Percentiles rank a stretch among this genome's conserved stretches.
phyloP scores from a whole-genome alignment of 257 asterid genomes.

The Solanum verrucosum region DNA sequence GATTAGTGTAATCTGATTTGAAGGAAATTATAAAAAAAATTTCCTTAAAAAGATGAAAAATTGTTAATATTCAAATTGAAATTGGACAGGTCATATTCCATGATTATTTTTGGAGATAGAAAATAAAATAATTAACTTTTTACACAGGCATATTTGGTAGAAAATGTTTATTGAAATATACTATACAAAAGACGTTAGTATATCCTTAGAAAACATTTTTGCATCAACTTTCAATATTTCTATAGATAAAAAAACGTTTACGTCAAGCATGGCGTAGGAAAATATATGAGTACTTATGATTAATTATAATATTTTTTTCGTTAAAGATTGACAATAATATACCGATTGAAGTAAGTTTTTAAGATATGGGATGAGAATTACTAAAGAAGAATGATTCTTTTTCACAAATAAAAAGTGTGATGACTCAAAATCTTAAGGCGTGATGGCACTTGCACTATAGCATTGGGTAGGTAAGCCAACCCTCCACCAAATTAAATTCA shows the following conservation, averaged over 20 bases:
- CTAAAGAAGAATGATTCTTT: background rate
- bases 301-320: background rate
- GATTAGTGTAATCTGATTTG: no score
- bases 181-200: background rate
- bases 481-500: background rate
- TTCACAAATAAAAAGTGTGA: background rate
- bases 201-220: background rate
- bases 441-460: background rate
- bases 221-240: background rate
- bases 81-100: no score
- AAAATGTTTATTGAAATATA: no score
- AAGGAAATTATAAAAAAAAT: no score
- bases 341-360: background rate
- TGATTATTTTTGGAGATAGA: no score
- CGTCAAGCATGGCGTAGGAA: background rate
- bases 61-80: no score
- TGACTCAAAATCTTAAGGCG: background rate
- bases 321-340: background rate
- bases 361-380: background rate
- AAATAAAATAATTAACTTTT: no score
- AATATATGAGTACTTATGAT: background rate
- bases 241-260: background rate
- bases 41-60: no score
- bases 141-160: no score
- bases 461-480: background rate